Evolutionary conservation across 805 yeast genomes (phyloP), one percentile per base, ranked within the genome.

Genomic region (Metschnikowia anglica): DNA sequence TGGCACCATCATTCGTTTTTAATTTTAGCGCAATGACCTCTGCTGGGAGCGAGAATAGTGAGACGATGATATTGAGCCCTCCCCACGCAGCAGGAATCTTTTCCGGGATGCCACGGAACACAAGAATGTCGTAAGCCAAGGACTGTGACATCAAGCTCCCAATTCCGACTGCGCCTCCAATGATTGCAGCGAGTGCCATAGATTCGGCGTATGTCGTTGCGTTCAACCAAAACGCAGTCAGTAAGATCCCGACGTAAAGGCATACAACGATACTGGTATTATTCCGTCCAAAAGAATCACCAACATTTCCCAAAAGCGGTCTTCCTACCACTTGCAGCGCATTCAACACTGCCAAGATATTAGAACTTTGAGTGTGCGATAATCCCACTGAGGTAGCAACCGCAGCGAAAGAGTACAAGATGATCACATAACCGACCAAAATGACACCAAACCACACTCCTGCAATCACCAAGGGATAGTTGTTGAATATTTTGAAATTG

Each of bases 11-110:
- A 20, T 44, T 40, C 4, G 34, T 33, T n/a, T 41, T 43, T 36
- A 52, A 49, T 32, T 46, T 46, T 15, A 80, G 72, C 0, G 80
- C 84, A 37, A 80, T 72, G 6, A 77, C 70, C 59, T 80, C 86
- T 3, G 79, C 66, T 1, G 73, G 69, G 18, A 80, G 57, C 4
- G 73, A 58, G 23, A 67, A 57, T 3, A 59, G 33, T 3, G 60
- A 46, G 5, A 58, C 65, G 5, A 61, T 48, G n/a, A 69, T 59
- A 45, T 69, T 70, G 43, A 68, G 43, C 0, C 62, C 64, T 2
- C 70, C 59, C 74, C 74, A 70, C 2, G 65, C 72, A 4, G 72
- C 65, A 1, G 73, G 66, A 15, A 66, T 47, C 39, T 58, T 56
- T n/a, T 43, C 40, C 32, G 47, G 33, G 49, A 44, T 42, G 4